These are phyloP conservation scores for Monilinia polystroma DNA, from an alignment of 2,329 filamentous ascomycete genomes.

Conservation along the genomic window DNA sequence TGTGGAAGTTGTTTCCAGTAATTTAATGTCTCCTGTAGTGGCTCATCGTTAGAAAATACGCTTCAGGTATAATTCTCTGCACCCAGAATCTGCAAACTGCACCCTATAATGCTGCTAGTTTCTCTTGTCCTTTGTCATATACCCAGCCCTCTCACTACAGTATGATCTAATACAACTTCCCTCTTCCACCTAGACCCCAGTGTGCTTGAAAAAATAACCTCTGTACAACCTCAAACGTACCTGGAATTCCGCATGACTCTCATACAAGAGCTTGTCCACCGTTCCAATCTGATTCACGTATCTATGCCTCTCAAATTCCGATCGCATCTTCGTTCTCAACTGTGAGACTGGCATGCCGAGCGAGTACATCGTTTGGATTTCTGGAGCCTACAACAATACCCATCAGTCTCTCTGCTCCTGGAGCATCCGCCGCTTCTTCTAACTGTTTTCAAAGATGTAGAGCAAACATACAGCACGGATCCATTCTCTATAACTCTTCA, in stretches of 20 bases:
- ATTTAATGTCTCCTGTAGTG: constrained; percentile 86
- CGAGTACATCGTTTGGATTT: constrained; percentile 97
- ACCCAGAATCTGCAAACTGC: not conserved
- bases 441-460: not conserved
- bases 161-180: not conserved
- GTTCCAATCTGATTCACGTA: constrained; percentile 86
- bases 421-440: not conserved
- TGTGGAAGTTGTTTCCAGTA: constrained; percentile 98
- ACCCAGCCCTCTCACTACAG: not conserved
- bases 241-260: constrained; percentile 94
- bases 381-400: constrained; percentile 67
- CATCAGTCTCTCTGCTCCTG: constrained; percentile 7
- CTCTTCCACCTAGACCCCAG: constrained; percentile 2
- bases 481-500: constrained; percentile 93
- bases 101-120: not conserved
- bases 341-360: constrained; percentile 82
- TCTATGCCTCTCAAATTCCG: constrained; percentile 95
- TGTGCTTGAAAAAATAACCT: constrained; percentile 14
- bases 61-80: not conserved
- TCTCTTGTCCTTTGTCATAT: not conserved
- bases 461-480: constrained; percentile 75
- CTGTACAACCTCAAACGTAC: constrained; percentile 48
- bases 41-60: not conserved
- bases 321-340: constrained; percentile 88
- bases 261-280: constrained; percentile 85